Percentiles rank a stretch among this genome's conserved stretches.
These are phyloP conservation scores for Stenogyne calaminthoides DNA, from an alignment of 305 asterid genomes.

Conservation along the genomic window DNA sequence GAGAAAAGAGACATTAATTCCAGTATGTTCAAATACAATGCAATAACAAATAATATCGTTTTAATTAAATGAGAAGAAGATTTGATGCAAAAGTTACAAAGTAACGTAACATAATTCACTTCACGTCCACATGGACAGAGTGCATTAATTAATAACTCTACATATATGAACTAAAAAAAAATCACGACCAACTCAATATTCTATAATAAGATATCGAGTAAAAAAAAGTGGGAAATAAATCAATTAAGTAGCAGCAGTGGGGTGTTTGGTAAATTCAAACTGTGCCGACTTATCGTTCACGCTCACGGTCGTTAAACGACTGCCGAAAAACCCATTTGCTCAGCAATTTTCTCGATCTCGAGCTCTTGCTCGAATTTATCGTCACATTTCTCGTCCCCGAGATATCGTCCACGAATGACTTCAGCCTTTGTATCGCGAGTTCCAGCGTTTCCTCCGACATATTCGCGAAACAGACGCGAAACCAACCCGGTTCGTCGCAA, in stretches of 20 bases:
- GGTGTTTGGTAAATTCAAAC: slow-evolving; percentile 12
- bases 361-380: slow-evolving; percentile 36
- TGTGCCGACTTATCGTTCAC: slow-evolving; percentile 56
- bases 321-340: slow-evolving; percentile 84
- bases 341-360: slow-evolving; percentile 50
- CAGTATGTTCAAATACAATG: neutral
- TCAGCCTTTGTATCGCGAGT: slow-evolving; percentile 59
- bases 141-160: slow-evolving; percentile 54
- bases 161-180: slow-evolving; percentile 23
- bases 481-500: slow-evolving; percentile 88
- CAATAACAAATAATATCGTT: slow-evolving; percentile 12
- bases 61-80: slow-evolving; percentile 26
- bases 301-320: slow-evolving; percentile 68
- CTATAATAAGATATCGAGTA: slow-evolving; percentile 43
- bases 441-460: slow-evolving; percentile 74
- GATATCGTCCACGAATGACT: slow-evolving; percentile 47
- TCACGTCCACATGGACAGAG: slow-evolving; percentile 89
- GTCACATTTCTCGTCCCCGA: neutral
- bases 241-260: neutral
- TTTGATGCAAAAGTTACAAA: slow-evolving; percentile 40
- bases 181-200: slow-evolving; percentile 51
- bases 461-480: slow-evolving; percentile 84
- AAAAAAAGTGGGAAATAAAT: slow-evolving; percentile 30
- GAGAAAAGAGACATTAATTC: slow-evolving; percentile 9
- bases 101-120: slow-evolving; percentile 49